These are phyloP conservation scores for Syzygium oleosum DNA, from an alignment of 345 rosid species.

Conservation along the genomic window DNA sequence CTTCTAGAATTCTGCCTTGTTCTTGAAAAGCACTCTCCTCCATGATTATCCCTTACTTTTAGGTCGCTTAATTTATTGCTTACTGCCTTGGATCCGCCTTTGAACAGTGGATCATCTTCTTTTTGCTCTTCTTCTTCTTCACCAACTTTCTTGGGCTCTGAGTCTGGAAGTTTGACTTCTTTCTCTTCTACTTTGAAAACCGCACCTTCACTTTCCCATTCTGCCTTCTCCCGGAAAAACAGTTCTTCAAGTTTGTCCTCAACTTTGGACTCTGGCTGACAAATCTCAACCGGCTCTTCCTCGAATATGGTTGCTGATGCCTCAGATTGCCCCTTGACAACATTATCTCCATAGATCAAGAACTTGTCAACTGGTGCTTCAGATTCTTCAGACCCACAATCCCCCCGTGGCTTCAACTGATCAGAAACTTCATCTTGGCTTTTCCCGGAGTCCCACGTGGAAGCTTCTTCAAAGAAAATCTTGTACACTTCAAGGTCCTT, in stretches of 20 bases:
- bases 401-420: conserved; percentile 2
- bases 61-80: conserved; percentile 4
- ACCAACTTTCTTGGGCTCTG: conserved; percentile 36
- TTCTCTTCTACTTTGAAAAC: neutral
- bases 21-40: conserved; percentile 1
- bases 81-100: conserved; percentile 48
- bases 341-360: conserved; percentile 5
- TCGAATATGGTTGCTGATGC: conserved; percentile 14
- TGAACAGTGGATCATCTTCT: conserved; percentile 2
- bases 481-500: conserved; percentile 59
- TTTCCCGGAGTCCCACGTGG: conserved; percentile 2
- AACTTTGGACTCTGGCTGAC: neutral
- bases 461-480: conserved; percentile 32
- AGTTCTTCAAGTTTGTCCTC: neutral
- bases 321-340: neutral
- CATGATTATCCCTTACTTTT: conserved; percentile 4
- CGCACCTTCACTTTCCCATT: neutral
- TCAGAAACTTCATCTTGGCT: neutral
- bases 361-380: conserved; percentile 18
- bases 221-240: neutral
- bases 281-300: conserved; percentile 1
- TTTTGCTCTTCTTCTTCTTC: conserved; percentile 5
- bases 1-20: conserved; percentile 13
- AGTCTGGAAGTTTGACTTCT: conserved; percentile 38
- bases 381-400: conserved; percentile 4